Evolutionary conservation across 257 asterid genomes (phyloP).

Genomic region (Gynochthodes officinalis): DNA sequence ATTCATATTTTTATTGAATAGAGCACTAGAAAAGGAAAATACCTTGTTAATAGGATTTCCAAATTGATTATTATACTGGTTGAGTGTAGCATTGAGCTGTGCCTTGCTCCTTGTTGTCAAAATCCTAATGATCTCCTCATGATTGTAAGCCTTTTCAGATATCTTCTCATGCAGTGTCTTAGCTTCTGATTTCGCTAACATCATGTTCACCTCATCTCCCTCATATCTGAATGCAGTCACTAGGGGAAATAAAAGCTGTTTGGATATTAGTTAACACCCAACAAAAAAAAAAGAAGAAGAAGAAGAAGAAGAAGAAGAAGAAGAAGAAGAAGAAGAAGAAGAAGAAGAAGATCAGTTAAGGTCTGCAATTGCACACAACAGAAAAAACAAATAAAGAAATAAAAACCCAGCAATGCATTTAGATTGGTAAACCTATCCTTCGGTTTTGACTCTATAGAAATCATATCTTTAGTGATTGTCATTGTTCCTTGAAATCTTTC

Average conservation of each 20-base stretch:
- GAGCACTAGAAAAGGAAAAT: not conserved
- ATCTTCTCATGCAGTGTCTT: constrained; percentile 74
- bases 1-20: too few relatives aligned
- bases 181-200: constrained; percentile 75
- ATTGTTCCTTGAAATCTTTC: not conserved
- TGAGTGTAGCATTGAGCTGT: constrained; percentile 83
- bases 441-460: not conserved
- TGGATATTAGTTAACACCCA: constrained; percentile 3
- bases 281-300: not conserved
- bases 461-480: not conserved
- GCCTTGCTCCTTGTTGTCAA: constrained; percentile 86
- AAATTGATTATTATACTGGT: constrained; percentile 64
- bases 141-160: constrained; percentile 52
- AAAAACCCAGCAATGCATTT: not conserved
- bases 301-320: too few relatives aligned
- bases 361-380: not conserved
- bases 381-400: too few relatives aligned
- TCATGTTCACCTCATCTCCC: constrained; percentile 75
- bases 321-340: too few relatives aligned
- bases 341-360: constrained; percentile 1
- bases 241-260: constrained; percentile 89
- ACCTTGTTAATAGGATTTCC: constrained; percentile 81
- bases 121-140: constrained; percentile 71
- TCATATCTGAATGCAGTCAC: constrained; percentile 79
- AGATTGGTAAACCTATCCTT: not conserved